These are phyloP conservation scores for Camellia lanceoleosa DNA, from an alignment of 148 eudicot species.

Conservation along the genomic window DNA sequence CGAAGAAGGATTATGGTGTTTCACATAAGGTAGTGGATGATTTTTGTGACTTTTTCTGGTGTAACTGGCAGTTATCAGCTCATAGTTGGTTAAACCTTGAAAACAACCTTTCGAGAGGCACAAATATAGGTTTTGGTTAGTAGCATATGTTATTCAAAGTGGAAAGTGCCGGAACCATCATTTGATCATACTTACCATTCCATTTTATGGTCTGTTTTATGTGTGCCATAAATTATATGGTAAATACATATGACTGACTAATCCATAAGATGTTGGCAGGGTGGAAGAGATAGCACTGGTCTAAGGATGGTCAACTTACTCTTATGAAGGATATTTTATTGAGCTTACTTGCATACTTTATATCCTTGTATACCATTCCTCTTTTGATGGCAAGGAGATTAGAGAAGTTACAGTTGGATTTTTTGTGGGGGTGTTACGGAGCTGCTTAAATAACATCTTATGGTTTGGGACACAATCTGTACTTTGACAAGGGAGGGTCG, in stretches of 20 bases:
- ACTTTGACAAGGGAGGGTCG: no score
- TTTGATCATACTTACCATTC: background rate
- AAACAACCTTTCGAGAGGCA: background rate
- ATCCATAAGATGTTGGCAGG: no score
- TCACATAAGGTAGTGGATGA: background rate
- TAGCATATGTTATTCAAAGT: slow-evolving; percentile 3
- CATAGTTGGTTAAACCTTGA: background rate
- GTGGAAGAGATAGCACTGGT: no score
- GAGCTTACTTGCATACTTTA: no score
- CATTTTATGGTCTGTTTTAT: background rate
- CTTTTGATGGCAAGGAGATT: no score
- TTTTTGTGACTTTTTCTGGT: background rate
- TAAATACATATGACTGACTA: background rate
- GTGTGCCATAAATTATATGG: background rate
- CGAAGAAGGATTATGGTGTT: background rate
- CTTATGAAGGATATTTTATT: no score
- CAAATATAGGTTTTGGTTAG: background rate
- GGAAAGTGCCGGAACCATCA: background rate
- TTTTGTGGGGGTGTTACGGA: no score
- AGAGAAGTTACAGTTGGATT: no score
- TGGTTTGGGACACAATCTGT: no score
- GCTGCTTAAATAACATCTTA: no score
- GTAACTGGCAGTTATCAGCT: background rate
- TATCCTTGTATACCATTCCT: no score
- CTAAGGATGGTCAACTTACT: no score